Conservation (phyloP, 495 filamentous ascomycete genomes). For the Aspergillus nanangensis region DNA sequence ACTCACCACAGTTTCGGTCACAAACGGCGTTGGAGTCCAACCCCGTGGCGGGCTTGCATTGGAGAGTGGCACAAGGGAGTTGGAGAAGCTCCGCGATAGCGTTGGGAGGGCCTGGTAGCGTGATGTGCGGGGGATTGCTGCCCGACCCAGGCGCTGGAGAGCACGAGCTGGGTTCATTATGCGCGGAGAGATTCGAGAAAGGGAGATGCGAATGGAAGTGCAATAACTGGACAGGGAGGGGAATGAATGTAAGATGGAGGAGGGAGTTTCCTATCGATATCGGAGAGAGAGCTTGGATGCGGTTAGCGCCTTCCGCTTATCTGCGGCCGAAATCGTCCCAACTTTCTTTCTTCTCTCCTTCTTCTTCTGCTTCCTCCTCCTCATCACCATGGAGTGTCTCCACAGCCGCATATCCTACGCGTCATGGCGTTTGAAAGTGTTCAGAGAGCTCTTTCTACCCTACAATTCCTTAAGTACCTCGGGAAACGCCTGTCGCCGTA, state of each 20-base stretch:
- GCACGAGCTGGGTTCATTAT: constrained; percentile 15
- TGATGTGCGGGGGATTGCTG: constrained; percentile 4
- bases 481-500: neutral
- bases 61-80: constrained; percentile 31
- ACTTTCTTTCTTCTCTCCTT: neutral
- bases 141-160: constrained; percentile 25
- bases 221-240: neutral
- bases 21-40: constrained; percentile 66
- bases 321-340: constrained; percentile 2
- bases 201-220: neutral
- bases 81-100: constrained; percentile 28
- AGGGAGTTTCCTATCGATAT: neutral
- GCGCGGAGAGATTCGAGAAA: neutral
- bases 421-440: constrained; percentile 32
- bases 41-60: constrained; percentile 36
- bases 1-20: constrained; percentile 78
- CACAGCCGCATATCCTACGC: constrained; percentile 22
- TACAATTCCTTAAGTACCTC: neutral
- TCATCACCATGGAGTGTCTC: constrained; percentile 25
- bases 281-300: neutral
- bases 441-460: constrained; percentile 19
- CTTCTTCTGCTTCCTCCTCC: neutral
- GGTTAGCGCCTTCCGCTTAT: constrained; percentile 1
- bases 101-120: too few species aligned
- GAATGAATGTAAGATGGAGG: constrained; percentile 1